These are phyloP conservation scores for Chrysochromulina tobinii DNA, from an alignment of 78 protist species.

Conservation along the genomic window DNA sequence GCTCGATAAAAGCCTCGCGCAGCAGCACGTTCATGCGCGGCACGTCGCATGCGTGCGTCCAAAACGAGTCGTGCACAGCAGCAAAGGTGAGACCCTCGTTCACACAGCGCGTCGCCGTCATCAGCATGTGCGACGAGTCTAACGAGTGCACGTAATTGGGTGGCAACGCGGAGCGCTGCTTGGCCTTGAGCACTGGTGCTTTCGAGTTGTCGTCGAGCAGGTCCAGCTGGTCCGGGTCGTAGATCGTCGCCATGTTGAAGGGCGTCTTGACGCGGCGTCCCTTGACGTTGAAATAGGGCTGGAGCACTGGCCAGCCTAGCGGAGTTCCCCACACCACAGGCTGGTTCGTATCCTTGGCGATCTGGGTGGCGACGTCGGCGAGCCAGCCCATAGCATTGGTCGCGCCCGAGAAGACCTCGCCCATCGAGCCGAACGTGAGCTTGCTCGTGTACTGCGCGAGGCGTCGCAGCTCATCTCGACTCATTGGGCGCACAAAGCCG, in stretches of 20 bases:
- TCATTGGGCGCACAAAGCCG: no score
- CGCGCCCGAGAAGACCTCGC: slow-evolving; percentile 78
- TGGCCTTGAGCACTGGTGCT: no score
- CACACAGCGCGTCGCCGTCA: slow-evolving; percentile 65
- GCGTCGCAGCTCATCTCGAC: not conserved
- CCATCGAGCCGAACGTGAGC: slow-evolving; percentile 59
- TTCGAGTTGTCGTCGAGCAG: not conserved
- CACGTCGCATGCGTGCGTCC: slow-evolving; percentile 87
- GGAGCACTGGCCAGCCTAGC: slow-evolving; percentile 84
- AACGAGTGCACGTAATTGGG: slow-evolving; percentile 94
- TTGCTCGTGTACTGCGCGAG: not conserved
- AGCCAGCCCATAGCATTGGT: slow-evolving; percentile 81
- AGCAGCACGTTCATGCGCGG: slow-evolving; percentile 58
- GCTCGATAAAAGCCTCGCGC: slow-evolving; percentile 77
- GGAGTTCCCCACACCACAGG: slow-evolving; percentile 84
- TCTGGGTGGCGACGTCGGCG: slow-evolving; percentile 38
- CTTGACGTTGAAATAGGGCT: slow-evolving; percentile 69
- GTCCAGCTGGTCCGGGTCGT: no score
- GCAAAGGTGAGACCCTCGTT: slow-evolving; percentile 66
- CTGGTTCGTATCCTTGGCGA: not conserved
- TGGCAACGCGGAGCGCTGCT: slow-evolving; percentile 87
- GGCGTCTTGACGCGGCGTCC: not conserved
- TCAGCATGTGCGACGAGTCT: slow-evolving; percentile 91
- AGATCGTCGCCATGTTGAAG: not conserved
- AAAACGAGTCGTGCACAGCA: slow-evolving; percentile 93